phyloP scores from a whole-genome alignment of 129 eudicot genomes.

The Dittrichia graveolens region DNA sequence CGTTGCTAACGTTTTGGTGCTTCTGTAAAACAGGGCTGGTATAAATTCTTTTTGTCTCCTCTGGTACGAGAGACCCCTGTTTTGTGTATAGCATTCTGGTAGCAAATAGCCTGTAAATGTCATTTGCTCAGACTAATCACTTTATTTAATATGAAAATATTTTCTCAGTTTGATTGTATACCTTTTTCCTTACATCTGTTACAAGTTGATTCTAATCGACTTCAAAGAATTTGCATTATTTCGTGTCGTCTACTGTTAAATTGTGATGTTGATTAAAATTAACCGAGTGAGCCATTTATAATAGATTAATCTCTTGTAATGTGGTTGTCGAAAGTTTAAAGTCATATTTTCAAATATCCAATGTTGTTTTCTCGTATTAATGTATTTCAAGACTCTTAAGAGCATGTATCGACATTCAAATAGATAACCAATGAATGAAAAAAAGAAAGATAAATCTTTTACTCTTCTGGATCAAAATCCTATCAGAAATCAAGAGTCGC shows the following conservation, averaged over 20 bases:
- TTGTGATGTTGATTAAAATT: too few relatives aligned
- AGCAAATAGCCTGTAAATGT: slow-evolving; percentile 30
- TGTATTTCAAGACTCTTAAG: background rate
- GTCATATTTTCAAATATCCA: too few relatives aligned
- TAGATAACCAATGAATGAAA: background rate
- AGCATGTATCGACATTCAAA: background rate
- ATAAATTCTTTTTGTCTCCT: slow-evolving; percentile 23
- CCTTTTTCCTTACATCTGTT: too few relatives aligned
- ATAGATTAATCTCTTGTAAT: too few relatives aligned
- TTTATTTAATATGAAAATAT: slow-evolving; percentile 15
- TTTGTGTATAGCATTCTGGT: slow-evolving; percentile 15
- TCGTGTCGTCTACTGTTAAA: too few relatives aligned
- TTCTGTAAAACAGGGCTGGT: slow-evolving; percentile 28
- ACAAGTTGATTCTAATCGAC: too few relatives aligned
- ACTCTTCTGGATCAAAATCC: slow-evolving; percentile 18
- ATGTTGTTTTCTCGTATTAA: too few relatives aligned
- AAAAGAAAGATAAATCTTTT: background rate
- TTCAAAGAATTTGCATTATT: too few relatives aligned
- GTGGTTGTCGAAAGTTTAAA: too few relatives aligned
- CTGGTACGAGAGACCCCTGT: slow-evolving; percentile 2
- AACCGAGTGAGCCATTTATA: too few relatives aligned
- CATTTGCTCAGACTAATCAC: background rate
- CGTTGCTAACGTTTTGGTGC: slow-evolving; percentile 13
- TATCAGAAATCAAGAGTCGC: slow-evolving; percentile 31
- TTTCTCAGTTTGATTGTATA: background rate